Evolutionary conservation across 2,329 filamentous ascomycete genomes (phyloP).

Genomic region (Stemphylium vesicarium): DNA sequence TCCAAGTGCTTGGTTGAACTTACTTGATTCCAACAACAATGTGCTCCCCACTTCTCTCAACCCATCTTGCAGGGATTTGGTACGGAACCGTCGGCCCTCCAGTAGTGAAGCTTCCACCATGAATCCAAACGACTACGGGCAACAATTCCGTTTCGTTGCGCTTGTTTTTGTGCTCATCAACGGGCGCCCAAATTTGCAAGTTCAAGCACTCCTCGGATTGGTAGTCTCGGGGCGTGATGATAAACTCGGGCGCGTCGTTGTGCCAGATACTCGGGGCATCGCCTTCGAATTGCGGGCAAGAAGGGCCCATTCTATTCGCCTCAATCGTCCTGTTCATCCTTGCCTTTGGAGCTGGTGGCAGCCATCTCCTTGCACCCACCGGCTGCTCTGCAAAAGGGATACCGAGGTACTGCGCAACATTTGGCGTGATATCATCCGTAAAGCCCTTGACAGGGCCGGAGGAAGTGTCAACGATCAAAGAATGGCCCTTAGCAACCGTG

Average conservation of each 20-base stretch:
- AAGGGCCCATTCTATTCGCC: constrained; percentile 34
- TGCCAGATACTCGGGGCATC: constrained; percentile 28
- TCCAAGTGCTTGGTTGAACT: constrained; percentile 35
- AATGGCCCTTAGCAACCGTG: constrained; percentile 18
- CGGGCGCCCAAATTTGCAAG: constrained; percentile 56
- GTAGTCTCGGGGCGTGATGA: constrained; percentile 23
- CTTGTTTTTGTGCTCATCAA: constrained; percentile 5
- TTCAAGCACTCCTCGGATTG: constrained; percentile 56
- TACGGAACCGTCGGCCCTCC: constrained; percentile 56
- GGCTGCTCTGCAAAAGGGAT: constrained; percentile 49
- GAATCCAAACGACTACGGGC: constrained; percentile 56
- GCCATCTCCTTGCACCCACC: constrained; percentile 40
- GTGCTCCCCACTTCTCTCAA: constrained; percentile 45
- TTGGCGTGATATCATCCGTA: constrained; percentile 41
- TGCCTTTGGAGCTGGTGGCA: constrained; percentile 36
- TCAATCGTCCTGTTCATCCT: constrained; percentile 29
- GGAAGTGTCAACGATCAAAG: constrained; percentile 31
- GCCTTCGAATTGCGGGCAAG: constrained; percentile 37
- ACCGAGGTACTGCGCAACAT: constrained; percentile 49
- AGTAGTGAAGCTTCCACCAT: constrained; percentile 55
- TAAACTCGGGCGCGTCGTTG: constrained; percentile 34
- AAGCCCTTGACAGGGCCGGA: constrained; percentile 42
- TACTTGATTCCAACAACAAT: constrained; percentile 45
- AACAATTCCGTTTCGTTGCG: constrained; percentile 29
- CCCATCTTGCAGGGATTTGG: constrained; percentile 34